Base-by-base conservation (phyloP, 305 asterid genomes). In the Plantago coronopus region DNA sequence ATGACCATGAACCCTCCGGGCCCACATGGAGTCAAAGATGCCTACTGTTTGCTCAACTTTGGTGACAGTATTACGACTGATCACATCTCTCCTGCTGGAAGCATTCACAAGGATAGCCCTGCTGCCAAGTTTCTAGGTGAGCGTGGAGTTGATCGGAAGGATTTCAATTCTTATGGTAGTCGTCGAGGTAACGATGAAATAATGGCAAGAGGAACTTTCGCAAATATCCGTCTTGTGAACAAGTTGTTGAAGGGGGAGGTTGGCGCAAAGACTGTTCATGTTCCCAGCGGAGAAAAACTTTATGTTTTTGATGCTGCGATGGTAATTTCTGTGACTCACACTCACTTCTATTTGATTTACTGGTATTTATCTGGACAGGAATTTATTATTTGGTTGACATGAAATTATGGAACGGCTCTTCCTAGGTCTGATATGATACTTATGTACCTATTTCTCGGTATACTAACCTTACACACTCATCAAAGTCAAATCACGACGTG, bases 1-100 rank as follows among this genome's bases (percentile, higher is more conserved):
- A 88, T 91, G 94, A 86, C 97, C 64, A 86, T 86, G 95, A 77
- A 83, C 67, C 97, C 98, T 65, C 98, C 98, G 0, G 98, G 98
- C 29, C 78, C 98, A 34, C 84, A 72, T 50, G 95, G 87, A 46
- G 96, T 88, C 19, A 86, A 91, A 76, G 95, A 91, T 57, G 98
- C 98, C 53, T 88, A 84, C 75, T 91, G 98, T 75, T 81, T 91
- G 81, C 79, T 91, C 55, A 91, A 88, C 76, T 88, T 86, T 59
- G 98, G 98, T 0, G 96, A 88, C 68, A 88, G 95, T 68, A 91
- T 91, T 47, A 91, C 96, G 19, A 91, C 98, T 1, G 96, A 91
- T 73, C 98, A 91, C 76, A 88, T 91, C 70, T 91, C 96, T 0
- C 98, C 98, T 19, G 98, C 98, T 44, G 98, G 96, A 67, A 91